These are phyloP conservation scores for Mesotaenium endlicherianum DNA, from an alignment of 139 green algal species.

Conservation along the genomic window DNA sequence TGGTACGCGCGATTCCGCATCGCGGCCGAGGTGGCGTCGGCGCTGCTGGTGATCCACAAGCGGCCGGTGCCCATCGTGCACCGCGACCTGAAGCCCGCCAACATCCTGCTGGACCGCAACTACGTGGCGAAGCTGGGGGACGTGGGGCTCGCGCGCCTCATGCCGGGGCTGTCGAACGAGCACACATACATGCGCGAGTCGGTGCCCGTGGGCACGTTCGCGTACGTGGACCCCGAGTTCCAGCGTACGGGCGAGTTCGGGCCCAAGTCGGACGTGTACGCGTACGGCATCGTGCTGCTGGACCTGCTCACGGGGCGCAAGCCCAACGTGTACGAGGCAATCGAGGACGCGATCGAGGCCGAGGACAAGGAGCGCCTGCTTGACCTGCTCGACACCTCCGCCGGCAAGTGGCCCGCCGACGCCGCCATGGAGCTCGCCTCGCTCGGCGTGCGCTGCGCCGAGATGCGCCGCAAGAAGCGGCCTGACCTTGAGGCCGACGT, in stretches of 20 bases:
- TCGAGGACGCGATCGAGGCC: constrained; percentile 40
- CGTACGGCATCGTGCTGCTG: constrained; percentile 54
- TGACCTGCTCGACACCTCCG: constrained; percentile 3
- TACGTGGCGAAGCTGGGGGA: constrained; percentile 61
- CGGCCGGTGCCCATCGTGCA: constrained; percentile 59
- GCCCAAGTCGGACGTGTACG: constrained; percentile 59
- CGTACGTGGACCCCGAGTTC: constrained; percentile 70
- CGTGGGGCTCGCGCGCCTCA: constrained; percentile 57
- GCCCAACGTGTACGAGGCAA: constrained; percentile 21
- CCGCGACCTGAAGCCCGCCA: constrained; percentile 61
- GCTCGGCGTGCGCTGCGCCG: constrained; percentile 17
- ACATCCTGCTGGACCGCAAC: constrained; percentile 61
- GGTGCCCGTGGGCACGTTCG: constrained; percentile 57
- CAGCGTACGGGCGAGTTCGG: constrained; percentile 55
- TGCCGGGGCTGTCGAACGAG: constrained; percentile 20
- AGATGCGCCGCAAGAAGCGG: constrained; percentile 26
- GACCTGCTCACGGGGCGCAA: constrained; percentile 36
- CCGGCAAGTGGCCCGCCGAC: constrained; percentile 22
- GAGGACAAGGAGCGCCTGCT: constrained; percentile 16
- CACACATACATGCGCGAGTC: constrained; percentile 53
- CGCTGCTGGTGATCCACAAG: constrained; percentile 31
- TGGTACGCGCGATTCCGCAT: constrained; percentile 61
- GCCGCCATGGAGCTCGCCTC: constrained; percentile 38
- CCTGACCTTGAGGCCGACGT: constrained; percentile 38
- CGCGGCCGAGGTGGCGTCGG: constrained; percentile 53